These are phyloP conservation scores for Stereocaulon alpinum DNA, from an alignment of 495 filamentous ascomycete species.

Conservation along the genomic window DNA sequence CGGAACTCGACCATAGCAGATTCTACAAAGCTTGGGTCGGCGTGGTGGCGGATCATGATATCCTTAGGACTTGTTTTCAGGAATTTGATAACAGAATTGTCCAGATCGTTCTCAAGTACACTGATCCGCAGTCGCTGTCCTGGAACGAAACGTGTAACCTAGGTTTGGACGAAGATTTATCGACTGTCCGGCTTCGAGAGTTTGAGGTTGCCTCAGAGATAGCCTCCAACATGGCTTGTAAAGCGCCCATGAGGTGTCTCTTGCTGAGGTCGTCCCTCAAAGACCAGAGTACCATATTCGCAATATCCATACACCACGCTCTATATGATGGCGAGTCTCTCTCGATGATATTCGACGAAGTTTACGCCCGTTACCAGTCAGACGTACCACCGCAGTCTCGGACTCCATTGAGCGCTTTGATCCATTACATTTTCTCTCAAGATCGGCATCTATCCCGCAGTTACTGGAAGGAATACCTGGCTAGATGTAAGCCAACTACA, in stretches of 20 bases:
- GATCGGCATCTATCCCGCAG: slow-evolving; percentile 39
- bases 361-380: slow-evolving; percentile 34
- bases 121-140: slow-evolving; percentile 7
- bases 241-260: slow-evolving; percentile 25
- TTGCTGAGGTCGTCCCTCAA: slow-evolving; percentile 15
- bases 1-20: slow-evolving; percentile 36
- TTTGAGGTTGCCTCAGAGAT: slow-evolving; percentile 21
- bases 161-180: slow-evolving; percentile 14
- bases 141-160: slow-evolving; percentile 21
- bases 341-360: slow-evolving; percentile 47
- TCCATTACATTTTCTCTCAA: slow-evolving; percentile 37
- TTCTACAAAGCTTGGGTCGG: slow-evolving; percentile 50
- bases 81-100: slow-evolving; percentile 44
- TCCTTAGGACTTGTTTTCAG: slow-evolving; percentile 65
- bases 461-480: slow-evolving; percentile 60
- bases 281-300: slow-evolving; percentile 16
- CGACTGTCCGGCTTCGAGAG: slow-evolving; percentile 9
- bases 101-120: slow-evolving; percentile 46
- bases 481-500: slow-evolving; percentile 25
- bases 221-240: slow-evolving; percentile 20
- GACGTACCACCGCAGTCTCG: slow-evolving; percentile 17
- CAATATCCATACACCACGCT: slow-evolving; percentile 48
- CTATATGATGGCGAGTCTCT: slow-evolving; percentile 84
- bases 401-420: slow-evolving; percentile 29
- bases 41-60: slow-evolving; percentile 47